phyloP scores from a whole-genome alignment of 2,329 filamentous ascomycete genomes.

The Teratosphaeria destructans region DNA sequence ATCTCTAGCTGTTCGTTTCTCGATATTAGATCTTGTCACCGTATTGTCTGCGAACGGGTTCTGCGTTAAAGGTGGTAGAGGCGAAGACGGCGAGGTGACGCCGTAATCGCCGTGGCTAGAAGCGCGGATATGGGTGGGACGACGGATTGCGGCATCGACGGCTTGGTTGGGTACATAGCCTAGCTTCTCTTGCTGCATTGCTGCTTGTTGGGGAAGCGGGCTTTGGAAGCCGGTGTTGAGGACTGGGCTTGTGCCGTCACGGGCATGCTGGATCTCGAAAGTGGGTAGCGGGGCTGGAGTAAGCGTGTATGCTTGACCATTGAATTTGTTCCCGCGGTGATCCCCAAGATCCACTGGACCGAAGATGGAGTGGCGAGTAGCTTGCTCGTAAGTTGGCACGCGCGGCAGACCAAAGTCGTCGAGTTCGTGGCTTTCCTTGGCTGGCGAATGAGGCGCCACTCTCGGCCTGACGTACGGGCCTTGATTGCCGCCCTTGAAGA shows the following conservation, averaged over 20 bases:
- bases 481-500: constrained; percentile 40
- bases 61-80: constrained; percentile 14
- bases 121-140: constrained; percentile 33
- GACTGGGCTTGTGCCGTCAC: constrained; percentile 15
- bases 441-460: not conserved
- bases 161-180: constrained; percentile 33
- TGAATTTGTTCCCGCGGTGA: constrained; percentile 32
- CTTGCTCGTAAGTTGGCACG: constrained; percentile 31
- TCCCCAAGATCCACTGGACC: constrained; percentile 23
- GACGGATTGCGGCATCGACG: constrained; percentile 31
- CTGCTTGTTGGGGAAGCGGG: constrained; percentile 2
- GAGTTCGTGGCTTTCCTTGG: constrained; percentile 11
- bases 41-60: constrained; percentile 19
- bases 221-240: constrained; percentile 18
- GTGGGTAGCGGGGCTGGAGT: constrained; percentile 34
- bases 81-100: constrained; percentile 32
- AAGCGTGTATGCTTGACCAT: constrained; percentile 37
- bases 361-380: constrained; percentile 9
- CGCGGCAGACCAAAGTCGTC: constrained; percentile 11
- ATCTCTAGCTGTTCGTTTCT: constrained; percentile 12
- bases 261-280: constrained; percentile 25
- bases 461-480: constrained; percentile 9
- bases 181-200: constrained; percentile 28
- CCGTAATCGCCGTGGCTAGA: constrained; percentile 37
- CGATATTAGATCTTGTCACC: constrained; percentile 8